Conservation (phyloP, 495 filamentous ascomycete genomes). For the Parachaetomium inaequale region DNA sequence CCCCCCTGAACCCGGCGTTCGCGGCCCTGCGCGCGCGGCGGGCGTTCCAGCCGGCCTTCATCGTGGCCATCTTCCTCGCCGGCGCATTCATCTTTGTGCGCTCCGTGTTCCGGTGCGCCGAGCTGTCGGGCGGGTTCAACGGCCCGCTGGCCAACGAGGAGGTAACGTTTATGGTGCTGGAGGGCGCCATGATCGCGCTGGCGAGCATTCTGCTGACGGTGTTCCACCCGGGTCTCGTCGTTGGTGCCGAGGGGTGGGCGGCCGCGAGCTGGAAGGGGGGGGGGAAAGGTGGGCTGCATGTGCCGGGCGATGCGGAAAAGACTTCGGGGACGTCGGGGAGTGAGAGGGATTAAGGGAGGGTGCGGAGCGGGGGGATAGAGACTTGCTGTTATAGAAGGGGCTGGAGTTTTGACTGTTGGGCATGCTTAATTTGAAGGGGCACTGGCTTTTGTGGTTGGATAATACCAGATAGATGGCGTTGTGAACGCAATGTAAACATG, state of each 20-base stretch:
- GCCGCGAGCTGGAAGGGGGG: conserved; percentile 9
- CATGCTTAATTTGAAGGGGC: not conserved
- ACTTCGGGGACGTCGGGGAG: not conserved
- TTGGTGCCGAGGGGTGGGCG: conserved; percentile 4
- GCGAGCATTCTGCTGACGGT: conserved; percentile 29
- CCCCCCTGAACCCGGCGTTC: conserved; percentile 4
- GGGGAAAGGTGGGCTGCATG: not conserved
- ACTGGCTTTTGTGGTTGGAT: no score
- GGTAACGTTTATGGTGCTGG: conserved; percentile 33
- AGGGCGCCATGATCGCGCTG: conserved; percentile 35
- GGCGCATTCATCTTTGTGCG: conserved; percentile 37
- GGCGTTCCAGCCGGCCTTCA: not conserved
- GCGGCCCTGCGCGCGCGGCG: not conserved
- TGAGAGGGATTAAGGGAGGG: not conserved
- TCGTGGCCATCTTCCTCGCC: conserved; percentile 11
- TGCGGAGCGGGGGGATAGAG: no score
- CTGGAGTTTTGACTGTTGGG: not conserved
- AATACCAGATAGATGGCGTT: no score
- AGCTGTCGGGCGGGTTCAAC: conserved; percentile 37
- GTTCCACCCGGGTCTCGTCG: conserved; percentile 10
- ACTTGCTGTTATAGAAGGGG: not conserved
- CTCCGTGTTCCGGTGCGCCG: conserved; percentile 34
- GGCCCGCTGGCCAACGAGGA: conserved; percentile 34
- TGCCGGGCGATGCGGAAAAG: conserved; percentile 6
- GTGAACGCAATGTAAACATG: no score